Conservation (phyloP, 2,329 filamentous ascomycete genomes). For the Epichloe aotearoae region DNA sequence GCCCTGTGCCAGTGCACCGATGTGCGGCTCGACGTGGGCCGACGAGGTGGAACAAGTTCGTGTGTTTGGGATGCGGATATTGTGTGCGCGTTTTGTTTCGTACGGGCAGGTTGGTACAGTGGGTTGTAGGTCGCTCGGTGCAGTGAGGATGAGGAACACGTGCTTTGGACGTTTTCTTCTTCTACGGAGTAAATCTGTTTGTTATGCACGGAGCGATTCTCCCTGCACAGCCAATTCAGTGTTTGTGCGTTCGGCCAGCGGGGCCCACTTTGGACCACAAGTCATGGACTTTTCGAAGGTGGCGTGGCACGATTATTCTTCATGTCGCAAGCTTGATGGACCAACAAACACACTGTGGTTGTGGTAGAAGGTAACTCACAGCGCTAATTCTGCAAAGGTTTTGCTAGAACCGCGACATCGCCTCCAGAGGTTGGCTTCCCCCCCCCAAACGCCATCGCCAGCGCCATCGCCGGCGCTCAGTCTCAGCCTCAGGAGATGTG, state of each 20-base stretch:
- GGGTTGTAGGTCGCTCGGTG: too few species aligned
- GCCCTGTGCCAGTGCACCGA: neutral
- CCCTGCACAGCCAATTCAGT: too few species aligned
- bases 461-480: neutral
- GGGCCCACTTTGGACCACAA: conserved; percentile 3
- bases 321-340: neutral
- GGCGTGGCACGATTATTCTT: neutral
- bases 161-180: neutral
- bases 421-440: neutral
- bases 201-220: too few species aligned
- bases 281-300: neutral
- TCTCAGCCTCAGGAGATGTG: neutral
- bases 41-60: neutral
- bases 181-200: neutral
- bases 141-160: too few species aligned
- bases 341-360: neutral
- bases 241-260: conserved; percentile 1
- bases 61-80: neutral
- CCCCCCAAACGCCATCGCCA: neutral
- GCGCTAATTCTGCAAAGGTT: neutral
- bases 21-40: conserved; percentile 3
- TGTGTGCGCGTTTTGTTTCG: neutral
- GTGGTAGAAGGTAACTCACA: neutral
- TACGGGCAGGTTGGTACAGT: too few species aligned
- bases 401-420: neutral